Base-by-base conservation (phyloP, 495 filamentous ascomycete species). In the Penicillium nucicola region DNA sequence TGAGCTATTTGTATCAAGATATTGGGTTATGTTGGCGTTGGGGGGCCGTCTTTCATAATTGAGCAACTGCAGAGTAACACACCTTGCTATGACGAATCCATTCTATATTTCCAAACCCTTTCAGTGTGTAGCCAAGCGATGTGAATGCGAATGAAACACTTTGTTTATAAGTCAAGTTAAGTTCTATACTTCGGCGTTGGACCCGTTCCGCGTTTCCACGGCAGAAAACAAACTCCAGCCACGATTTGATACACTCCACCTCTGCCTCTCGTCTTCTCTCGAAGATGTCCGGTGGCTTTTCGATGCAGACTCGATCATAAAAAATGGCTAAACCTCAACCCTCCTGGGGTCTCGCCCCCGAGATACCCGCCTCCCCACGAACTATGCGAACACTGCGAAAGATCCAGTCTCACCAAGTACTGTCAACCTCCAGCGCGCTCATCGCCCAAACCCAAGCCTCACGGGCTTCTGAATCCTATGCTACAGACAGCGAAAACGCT, bases 401-500 rank as follows among this genome's bases (percentile, higher is more conserved):
- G 67, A 76, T 77, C 33, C 74, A 78, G 55, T 80, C 77, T 15
- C 74, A 78, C 53, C 76, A 79, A 50, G 60, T 70, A 32, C 65
- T 80, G 31, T 74, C 75, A 0, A 67, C 58, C 28, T 57, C 62
- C 18, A 61, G 53, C 42, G 62, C 59, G 18, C 49, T 65, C 5
- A 65, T 65, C 37, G 61, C 58, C 34, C 58, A 65, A 18, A 65
- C 62, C 2, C 82, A 83, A 60, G 60, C 61, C 56, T 51, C 71
- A 57, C 48, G 60, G 66, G 35, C 63, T 62, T 42, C 64, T 45
- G 41, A 48, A 22, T 30, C 67, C 70, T 32, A 30, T 12, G 25
- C 18, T 17, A 22, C 25, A 3, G 50, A 59, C 7, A 18, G 9
- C 30, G 50, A 37, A 23, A 42, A 48, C 10, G 50, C 71, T 66